Base-by-base conservation (phyloP, 805 yeast genomes). In the Lipomyces anomalus region DNA sequence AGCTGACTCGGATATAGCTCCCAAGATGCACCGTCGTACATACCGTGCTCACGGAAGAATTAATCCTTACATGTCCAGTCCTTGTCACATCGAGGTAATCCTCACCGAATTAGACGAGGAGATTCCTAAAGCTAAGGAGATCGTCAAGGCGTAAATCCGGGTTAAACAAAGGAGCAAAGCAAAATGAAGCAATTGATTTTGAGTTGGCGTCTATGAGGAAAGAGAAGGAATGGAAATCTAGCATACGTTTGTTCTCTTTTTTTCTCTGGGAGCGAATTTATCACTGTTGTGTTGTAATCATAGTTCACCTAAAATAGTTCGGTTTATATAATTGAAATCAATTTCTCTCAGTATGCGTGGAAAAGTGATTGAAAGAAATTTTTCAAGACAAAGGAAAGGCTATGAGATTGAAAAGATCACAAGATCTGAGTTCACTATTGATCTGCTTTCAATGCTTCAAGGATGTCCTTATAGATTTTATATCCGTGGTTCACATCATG, bases 21-120 rank as follows among this genome's bases (percentile, higher is more conserved):
- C 99, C 78, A 88, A 88, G 79, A 95, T 87, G 79, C 92, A 97
- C 82, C 90, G 99, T 81, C 88, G 99, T 80, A 92, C 98, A 69
- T 92, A 79, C 95, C 89, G 99, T 84, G 99, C 99, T 67, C 97
- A 90, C 84, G 99, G 99, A 85, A 92, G 98, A 84, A 86, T 88
- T 73, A 92, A 90, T 78, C 95, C 96, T 67, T 92, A 88, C 92
- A 94, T 88, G 79, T 86, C 97, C 55, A 79, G 89, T 67, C 98
- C 98, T 72, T 89, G 94, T 68, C 99, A 92, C 85, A 90, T 92
- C 72, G 98, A 92, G 81, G 79, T 92, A 69, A 82, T 87, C 70
- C 78, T 92, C 66, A 84, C 96, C 68, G 98, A 92, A 82, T 85
- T 81, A 74, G 92, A 78, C 63, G 97, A 89, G 76, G 79, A 75